Evolutionary conservation across 2,329 filamentous ascomycete genomes (phyloP), one percentile per base, ranked within the genome.

Genomic region (Aureobasidium sp.): DNA sequence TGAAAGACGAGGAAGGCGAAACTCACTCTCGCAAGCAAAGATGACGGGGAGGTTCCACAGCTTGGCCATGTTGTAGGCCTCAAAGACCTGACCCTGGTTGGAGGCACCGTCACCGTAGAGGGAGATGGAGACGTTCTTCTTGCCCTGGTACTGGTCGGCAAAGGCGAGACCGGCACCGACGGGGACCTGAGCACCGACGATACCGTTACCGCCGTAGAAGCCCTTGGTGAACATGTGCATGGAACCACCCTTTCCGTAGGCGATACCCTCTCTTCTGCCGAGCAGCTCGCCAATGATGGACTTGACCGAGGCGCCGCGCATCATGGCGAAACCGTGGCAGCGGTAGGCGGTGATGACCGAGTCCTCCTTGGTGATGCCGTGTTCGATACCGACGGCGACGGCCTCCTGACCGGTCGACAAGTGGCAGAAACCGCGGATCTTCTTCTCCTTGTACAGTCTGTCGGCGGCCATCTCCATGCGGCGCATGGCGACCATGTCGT

Each of bases 61-160:
- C 85, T 97, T 97, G 66, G 94, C 94, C 94, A 99, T 99, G 87
- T 99, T 99, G 86, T 95, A 99, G 65, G 94, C 92, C 84, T 99
- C 94, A 73, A 99, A 99, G 70, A 99, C 94, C 80, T 99, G 94
- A 67, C 94, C 94, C 83, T 99, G 94, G 84, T 99, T 99, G 83
- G 88, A 90, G 68, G 94, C 94, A 83, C 94, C 94, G 72, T 99
- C 94, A 82, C 94, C 94, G 79, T 99, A 99, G 63, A 99, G 85
- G 67, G 93, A 85, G 69, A 99, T 83, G 66, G 88, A 89, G 66
- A 91, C 88, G 74, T 91, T 93, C 81, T 91, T 88, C 81, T 88
- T 87, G 73, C 83, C 86, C 73, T 86, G 85, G 83, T 99, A 99
- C 81, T 97, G 88, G 81, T 97, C 91, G 65, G 94, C 94, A 72